Percentiles rank a stretch among this genome's conserved stretches.
Conservation (phyloP, 2,329 filamentous ascomycete species). For the Cladobotryum protrusum region DNA sequence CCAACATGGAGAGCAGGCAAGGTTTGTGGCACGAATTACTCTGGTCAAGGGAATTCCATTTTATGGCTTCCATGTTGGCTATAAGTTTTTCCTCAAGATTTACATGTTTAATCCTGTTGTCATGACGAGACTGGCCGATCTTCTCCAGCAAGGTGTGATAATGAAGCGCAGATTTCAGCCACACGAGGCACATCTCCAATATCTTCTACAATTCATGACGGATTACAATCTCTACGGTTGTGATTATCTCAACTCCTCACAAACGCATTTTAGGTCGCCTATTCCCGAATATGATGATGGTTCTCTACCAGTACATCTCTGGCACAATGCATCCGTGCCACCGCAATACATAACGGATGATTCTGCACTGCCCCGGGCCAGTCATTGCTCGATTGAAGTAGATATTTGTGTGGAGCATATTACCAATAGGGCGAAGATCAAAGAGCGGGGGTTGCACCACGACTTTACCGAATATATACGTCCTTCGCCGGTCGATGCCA, state of each 20-base stretch:
- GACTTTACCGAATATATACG: constrained; percentile 70
- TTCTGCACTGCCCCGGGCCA: constrained; percentile 63
- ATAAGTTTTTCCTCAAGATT: constrained; percentile 85
- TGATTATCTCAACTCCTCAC: constrained; percentile 69
- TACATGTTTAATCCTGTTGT: constrained; percentile 85
- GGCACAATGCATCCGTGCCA: constrained; percentile 72
- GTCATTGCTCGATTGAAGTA: constrained; percentile 83
- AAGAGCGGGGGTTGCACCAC: constrained; percentile 74
- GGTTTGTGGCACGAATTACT: constrained; percentile 83
- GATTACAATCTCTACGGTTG: constrained; percentile 98
- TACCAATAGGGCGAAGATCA: constrained; percentile 69
- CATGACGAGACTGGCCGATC: constrained; percentile 80
- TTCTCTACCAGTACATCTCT: constrained; percentile 57
- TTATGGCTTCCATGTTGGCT: constrained; percentile 92
- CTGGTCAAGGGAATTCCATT: constrained; percentile 91
- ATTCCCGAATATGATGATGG: constrained; percentile 64
- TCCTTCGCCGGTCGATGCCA: constrained; percentile 61
- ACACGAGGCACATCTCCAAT: constrained; percentile 90
- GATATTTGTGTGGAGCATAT: constrained; percentile 89
- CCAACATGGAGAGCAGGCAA: constrained; percentile 57
- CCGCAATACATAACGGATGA: constrained; percentile 46
- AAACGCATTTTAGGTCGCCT: constrained; percentile 66
- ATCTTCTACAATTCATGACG: constrained; percentile 92
- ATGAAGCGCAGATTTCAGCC: constrained; percentile 81
- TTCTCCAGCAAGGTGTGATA: constrained; percentile 81